These are phyloP conservation scores for Spergularia bocconei DNA, from an alignment of 148 eudicot genomes.

Conservation along the genomic window DNA sequence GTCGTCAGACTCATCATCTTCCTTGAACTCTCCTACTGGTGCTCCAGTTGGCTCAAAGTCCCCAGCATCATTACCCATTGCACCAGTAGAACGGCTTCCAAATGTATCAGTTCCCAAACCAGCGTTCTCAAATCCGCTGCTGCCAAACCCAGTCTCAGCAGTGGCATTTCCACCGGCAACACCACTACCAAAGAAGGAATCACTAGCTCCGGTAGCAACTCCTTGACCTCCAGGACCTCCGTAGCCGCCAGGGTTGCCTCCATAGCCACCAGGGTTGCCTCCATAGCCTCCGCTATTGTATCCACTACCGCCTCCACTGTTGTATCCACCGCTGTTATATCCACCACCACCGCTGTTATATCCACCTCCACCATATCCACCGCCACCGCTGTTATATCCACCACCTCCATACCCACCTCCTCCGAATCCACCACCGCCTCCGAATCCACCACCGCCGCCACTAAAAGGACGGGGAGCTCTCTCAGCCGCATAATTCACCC, in stretches of 20 bases:
- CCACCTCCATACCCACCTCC: constrained; percentile 30
- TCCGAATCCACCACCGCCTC: constrained; percentile 23
- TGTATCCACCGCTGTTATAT: background rate
- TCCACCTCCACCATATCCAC: constrained; percentile 27
- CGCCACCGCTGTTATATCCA: constrained; percentile 34
- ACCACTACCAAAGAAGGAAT: constrained; percentile 26
- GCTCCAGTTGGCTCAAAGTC: constrained; percentile 29
- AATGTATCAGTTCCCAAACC: constrained; percentile 32
- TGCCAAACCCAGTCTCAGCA: constrained; percentile 27
- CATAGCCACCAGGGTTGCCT: background rate
- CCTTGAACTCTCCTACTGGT: constrained; percentile 31
- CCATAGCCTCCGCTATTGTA: constrained; percentile 19
- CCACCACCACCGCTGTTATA: constrained; percentile 17
- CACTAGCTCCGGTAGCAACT: constrained; percentile 32
- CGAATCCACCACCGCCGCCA: constrained; percentile 29
- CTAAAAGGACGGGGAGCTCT: constrained; percentile 45
- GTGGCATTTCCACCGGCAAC: constrained; percentile 31
- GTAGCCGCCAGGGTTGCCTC: background rate
- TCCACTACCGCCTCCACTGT: constrained; percentile 9
- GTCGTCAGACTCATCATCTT: constrained; percentile 31
- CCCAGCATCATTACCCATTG: constrained; percentile 24
- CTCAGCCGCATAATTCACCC: constrained; percentile 76
- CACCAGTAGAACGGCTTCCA: constrained; percentile 23
- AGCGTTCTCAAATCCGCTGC: constrained; percentile 36
- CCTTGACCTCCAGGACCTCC: constrained; percentile 5